Base-by-base conservation (phyloP, 2,329 filamentous ascomycete species). In the Leptographium galeiforme region DNA sequence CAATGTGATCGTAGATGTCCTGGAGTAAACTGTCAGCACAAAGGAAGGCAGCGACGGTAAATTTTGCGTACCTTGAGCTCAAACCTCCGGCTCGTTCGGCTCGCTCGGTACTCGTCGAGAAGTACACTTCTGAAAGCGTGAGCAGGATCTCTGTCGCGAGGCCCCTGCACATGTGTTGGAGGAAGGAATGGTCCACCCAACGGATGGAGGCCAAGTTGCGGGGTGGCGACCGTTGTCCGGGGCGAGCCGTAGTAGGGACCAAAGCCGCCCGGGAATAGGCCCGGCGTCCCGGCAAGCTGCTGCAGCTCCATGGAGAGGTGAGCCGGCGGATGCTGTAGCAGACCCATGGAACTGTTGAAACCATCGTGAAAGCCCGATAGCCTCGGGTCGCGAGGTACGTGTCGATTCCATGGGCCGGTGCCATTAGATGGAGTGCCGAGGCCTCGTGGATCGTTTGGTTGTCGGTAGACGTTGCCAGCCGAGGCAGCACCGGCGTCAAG, bases 1-100 rank as follows among this genome's bases (percentile, higher is more conserved):
- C 89, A 40, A 97, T 80, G 63, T 95, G 82, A 53, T 79, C 79
- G 64, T 87, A 91, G 45, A 97, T 91, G 58, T 95, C 87, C 76
- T 82, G 56, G 6, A 41, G 5, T 6, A 32, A 10, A 44, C 34
- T 65, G 57, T 53, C 46, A 40, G 30, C 6, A 33, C 18, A 32
- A 8, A 1, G 8, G 18, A 12, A 6, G 13, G 40, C 12, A 25
- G 36, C 14, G 33, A 44, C 16, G 13, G 10, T 36, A n/a, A 40
- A 14, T 3, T 36, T 8, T 13, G 44, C 64, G 52, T 67, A 82
- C 80, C 70, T 87, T 90, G 11, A 98, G 74, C 61, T 95, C 89
- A 62, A 82, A 95, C 18, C 82, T 79, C 66, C 73, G 77, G 66
- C 76, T 89, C 0, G 78, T 79, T 66, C 89, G 94, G 1, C 47